Base-by-base conservation (phyloP, 176 grass and related monocot genomes). In the Aegilops tauschii region DNA sequence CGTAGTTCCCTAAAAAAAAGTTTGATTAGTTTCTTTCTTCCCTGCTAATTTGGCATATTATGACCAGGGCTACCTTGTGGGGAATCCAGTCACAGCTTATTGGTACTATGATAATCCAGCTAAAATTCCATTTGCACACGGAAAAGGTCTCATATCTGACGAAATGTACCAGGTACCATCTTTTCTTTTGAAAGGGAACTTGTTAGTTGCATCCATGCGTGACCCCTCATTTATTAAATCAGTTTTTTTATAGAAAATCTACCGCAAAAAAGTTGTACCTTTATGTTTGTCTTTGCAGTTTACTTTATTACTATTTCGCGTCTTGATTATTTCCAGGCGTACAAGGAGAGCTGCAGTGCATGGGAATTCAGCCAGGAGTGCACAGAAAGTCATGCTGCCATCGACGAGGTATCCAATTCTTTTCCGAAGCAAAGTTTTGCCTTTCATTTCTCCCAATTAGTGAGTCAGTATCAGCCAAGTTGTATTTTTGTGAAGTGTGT, bases 111-210 rank as follows among this genome's bases (percentile, higher is more conserved):
- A 95, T 80, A 3, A 1, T 3, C 76, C 80, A 17, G 87, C 90
- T 1, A 85, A 14, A 70, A 31, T 87, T 70, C 88, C 88, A 50
- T 95, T 91, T 86, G 82, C 49, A 70, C 83, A 95, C 32, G 93
- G 91, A 29, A 85, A 89, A 83, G 93, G 87, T 36, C 39, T 95
- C 49, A 93, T 95, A 45, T 89, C 93, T 8, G 88, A 95, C 58
- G 80, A 93, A 90, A 73, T 76, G 28, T 93, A 74, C 62, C 65
- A 96, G 94, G 94, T 96, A 76, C 61, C 74, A 34, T 20, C 14
- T 14, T 69, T 50, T 73, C 10, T 74, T 75, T 50, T 30, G 12
- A 50, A 75, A 75, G 25, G 25, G 30, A 28, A 7, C 56, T 79
- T 61, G n/a, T 6, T 16, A 79, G 7, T 27, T 62, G 54, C 32